Conservation (phyloP, 2,329 filamentous ascomycete species). For the Salinomyces thailandicus region DNA sequence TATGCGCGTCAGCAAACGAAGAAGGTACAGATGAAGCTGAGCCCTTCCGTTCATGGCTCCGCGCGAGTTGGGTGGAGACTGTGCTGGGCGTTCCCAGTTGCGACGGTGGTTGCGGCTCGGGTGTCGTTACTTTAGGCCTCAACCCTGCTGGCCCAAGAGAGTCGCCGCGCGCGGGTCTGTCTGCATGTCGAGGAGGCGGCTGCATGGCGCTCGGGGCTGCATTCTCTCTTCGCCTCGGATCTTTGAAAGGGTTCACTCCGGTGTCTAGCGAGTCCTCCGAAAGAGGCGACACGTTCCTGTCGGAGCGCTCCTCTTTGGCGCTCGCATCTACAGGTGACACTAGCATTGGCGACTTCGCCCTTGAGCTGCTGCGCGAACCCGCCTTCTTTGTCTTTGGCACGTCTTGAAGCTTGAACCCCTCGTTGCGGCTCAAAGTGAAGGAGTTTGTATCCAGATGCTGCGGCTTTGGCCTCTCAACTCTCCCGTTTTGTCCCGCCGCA, state of each 20-base stretch:
- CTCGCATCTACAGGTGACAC: constrained; percentile 32
- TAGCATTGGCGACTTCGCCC: constrained; percentile 30
- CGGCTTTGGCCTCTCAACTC: constrained; percentile 25
- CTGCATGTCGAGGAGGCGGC: constrained; percentile 28
- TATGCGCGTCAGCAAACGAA: constrained; percentile 27
- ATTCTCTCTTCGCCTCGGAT: constrained; percentile 26
- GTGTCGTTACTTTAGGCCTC: constrained; percentile 18
- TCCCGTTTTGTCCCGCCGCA: constrained; percentile 36
- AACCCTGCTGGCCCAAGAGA: constrained; percentile 38
- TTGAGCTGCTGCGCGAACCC: constrained; percentile 37
- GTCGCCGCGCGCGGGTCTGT: constrained; percentile 48
- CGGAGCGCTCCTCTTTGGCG: constrained; percentile 25
- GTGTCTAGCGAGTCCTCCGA: constrained; percentile 28
- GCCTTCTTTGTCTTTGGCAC: constrained; percentile 57
- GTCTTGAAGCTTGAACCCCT: constrained; percentile 65
- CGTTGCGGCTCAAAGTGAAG: constrained; percentile 20
- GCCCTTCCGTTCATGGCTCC: constrained; percentile 29
- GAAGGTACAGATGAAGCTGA: constrained; percentile 29
- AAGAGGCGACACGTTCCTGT: constrained; percentile 28
- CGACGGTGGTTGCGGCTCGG: constrained; percentile 30
- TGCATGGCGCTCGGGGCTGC: constrained; percentile 11
- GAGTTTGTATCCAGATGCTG: constrained; percentile 20
- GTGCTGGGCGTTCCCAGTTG: constrained; percentile 26
- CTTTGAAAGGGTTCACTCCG: constrained; percentile 30
- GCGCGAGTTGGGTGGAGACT: constrained; percentile 5